Evolutionary conservation across 140 eudicot species (phyloP), one percentile per base, ranked within the genome.

Genomic region (Artemisia princeps): DNA sequence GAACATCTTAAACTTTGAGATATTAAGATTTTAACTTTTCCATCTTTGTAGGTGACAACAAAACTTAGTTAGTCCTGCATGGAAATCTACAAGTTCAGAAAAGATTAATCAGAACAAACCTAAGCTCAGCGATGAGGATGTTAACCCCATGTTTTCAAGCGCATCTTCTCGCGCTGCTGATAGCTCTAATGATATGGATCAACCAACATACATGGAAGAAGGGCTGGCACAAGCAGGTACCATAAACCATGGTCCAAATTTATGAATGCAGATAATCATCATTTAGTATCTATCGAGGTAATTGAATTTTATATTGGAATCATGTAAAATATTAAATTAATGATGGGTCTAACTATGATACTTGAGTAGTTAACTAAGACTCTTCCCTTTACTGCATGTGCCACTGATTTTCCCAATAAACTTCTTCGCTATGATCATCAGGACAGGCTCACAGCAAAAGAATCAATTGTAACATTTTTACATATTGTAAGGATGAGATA

Each of bases 341-440:
- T 66, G 49, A 19, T 64, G 10, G 48, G 48, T 42, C 10, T 42
- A 5, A 42, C 48, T 4, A 42, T 9, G 6, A 42, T 2, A 17
- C 16, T 73, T 15, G 8, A 51, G 60, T 0, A n/a, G 49, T 54
- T 51, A 6, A 15, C 37, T 33, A 54, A 17, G 7, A 24, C 40
- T 60, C 26, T 65, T 64, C 54, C 78, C 23, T 11, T 11, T 10
- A 60, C 16, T 40, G 37, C 23, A 15, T 71, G 51, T 53, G 95
- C 95, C 56, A 80, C 84, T 74, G 97, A 87, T 76, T 87, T 86
- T 73, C 95, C 87, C 37, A 95, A 87, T 73, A 84, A 87, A 79
- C 95, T 90, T 70, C 95, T 90, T 58, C 90, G 95, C 22, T 90
- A 90, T 74, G 95, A 90, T 65, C 97, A 90, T 72, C 97, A 87